A percentile compares a stretch with the other conserved stretches of the same genome.
Evolutionary conservation across 106 monocot species (phyloP).

Genomic region (Triglochin maritima): DNA sequence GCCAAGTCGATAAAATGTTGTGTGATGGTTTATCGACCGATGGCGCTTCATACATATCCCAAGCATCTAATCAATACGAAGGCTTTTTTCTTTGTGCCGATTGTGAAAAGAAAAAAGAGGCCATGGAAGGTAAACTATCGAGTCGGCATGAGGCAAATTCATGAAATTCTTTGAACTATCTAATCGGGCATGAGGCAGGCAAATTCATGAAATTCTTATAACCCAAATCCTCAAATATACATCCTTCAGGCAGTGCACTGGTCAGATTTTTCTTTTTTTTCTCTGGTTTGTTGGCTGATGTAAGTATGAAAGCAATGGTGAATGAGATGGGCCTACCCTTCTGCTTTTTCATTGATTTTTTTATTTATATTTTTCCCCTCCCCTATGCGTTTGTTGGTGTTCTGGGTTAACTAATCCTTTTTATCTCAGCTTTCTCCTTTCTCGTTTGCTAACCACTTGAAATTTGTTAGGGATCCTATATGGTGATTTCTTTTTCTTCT

Average conservation of each 20-base stretch:
- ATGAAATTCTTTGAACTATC: neutral
- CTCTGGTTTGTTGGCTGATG: neutral
- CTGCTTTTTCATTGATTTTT: neutral
- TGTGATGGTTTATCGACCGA: conserved; percentile 5
- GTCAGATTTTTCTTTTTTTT: neutral
- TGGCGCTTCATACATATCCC: conserved; percentile 8
- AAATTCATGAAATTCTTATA: too few relatives aligned
- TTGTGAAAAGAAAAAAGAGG: conserved; percentile 63
- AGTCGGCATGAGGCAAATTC: conserved; percentile 2
- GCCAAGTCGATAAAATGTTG: conserved; percentile 24
- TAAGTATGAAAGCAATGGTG: conserved; percentile 12
- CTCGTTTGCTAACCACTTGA: conserved; percentile 31
- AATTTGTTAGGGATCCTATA: conserved; percentile 26
- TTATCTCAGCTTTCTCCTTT: conserved; percentile 26
- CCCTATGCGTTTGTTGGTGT: conserved; percentile 14
- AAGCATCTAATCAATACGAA: conserved; percentile 26
- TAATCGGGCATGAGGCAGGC: too few relatives aligned
- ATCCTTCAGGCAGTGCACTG: neutral
- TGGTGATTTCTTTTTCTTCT: conserved; percentile 5
- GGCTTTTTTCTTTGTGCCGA: conserved; percentile 62
- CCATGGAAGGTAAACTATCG: conserved; percentile 60
- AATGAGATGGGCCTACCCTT: conserved; percentile 10
- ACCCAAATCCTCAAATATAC: too few relatives aligned
- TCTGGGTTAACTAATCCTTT: conserved; percentile 18
- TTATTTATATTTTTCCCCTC: conserved; percentile 7